Evolutionary conservation across 2,329 filamentous ascomycete species (phyloP).

Genomic region (Cadophora sp.): DNA sequence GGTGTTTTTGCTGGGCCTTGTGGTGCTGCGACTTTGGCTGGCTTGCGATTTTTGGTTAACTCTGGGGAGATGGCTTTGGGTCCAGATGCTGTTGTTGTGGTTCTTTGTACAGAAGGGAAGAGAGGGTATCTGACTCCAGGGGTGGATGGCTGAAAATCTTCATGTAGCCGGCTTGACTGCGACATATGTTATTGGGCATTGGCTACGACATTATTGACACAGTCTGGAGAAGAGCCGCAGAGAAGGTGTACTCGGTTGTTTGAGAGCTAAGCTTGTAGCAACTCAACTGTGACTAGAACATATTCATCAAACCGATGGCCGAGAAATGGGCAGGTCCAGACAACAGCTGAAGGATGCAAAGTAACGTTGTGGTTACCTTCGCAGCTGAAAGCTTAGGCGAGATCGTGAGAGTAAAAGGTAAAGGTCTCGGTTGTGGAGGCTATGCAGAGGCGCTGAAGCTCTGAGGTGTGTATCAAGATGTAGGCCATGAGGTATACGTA

Average conservation of each 20-base stretch:
- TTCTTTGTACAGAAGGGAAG: conserved; percentile 71
- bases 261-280: too few species aligned
- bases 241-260: too few species aligned
- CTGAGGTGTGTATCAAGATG: neutral
- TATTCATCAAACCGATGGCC: too few species aligned
- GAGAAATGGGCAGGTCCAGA: too few species aligned
- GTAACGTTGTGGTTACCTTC: too few species aligned
- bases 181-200: neutral
- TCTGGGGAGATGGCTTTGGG: conserved; percentile 46
- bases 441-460: neutral
- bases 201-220: too few species aligned
- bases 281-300: too few species aligned
- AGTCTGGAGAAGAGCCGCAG: too few species aligned
- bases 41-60: conserved; percentile 56
- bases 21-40: conserved; percentile 60
- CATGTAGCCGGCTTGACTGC: neutral
- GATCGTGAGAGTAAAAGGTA: too few species aligned
- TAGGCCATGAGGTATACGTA: neutral
- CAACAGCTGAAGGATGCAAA: too few species aligned
- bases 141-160: conserved; percentile 21
- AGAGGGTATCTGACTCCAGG: conserved; percentile 54
- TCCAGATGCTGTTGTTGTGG: conserved; percentile 62
- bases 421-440: neutral
- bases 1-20: conserved; percentile 55
- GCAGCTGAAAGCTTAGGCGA: too few species aligned